Base-by-base conservation (phyloP, 2,329 filamentous ascomycete species). In the Westerdykella sp. region DNA sequence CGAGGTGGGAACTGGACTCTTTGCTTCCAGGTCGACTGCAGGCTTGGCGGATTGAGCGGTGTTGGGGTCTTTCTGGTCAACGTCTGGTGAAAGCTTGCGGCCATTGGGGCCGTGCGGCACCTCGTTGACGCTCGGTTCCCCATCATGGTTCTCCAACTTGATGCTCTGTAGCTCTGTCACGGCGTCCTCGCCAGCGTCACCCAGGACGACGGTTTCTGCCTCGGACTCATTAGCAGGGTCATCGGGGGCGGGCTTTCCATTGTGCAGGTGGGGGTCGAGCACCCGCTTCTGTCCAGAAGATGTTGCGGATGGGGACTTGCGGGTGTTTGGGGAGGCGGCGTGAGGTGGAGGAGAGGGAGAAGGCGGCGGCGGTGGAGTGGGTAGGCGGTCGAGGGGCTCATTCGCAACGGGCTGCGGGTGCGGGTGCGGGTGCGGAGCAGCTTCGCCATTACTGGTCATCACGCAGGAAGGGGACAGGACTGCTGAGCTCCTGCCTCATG, bases 151-250 rank as follows among this genome's bases (percentile, higher is more conserved):
- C 55, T 69, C 67, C 21, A 56, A 62, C 56, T 69, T 69, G 58
- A 69, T 66, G 49, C 57, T 45, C 56, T 67, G 67, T 48, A 61
- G 64, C 48, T 65, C 62, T 42, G 63, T 60, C 37, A 61, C 53
- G 42, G 63, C 61, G 53, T 72, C 67, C 47, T 69, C 65, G 25
- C 68, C 63, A 39, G 54, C 48, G 51, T 53, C 50, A n/a, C 62
- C 68, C 39, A 73, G 63, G 31, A 74, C 70, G 45, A 74, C 67
- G 25, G 73, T 75, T 59, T 75, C 73, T 40, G 72, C 73, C 57
- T 75, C 73, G 13, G 71, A 74, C 50, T 72, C 69, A 50, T 67
- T 67, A 41, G 65, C 61, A 28, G 61, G 67, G 45, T 69, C 63
- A 37, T 60, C 56, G 34, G 53, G 48, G 44, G 49, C 39, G 40